phyloP scores from a whole-genome alignment of 306 rosid genomes.

The Dalbergia cultrata region DNA sequence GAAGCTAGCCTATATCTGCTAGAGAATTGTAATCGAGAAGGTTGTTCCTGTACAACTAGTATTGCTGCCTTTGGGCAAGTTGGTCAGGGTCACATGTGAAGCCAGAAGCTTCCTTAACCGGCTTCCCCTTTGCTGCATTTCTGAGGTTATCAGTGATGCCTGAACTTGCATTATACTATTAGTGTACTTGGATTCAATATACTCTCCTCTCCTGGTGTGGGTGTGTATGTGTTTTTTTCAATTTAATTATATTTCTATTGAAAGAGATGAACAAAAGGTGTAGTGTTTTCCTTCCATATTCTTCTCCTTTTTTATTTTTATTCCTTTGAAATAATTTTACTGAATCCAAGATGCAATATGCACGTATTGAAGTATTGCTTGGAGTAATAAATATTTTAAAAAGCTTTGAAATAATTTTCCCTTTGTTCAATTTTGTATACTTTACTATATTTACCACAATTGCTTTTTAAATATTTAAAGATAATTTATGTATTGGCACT shows the following conservation, averaged over 20 bases:
- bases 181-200: neutral
- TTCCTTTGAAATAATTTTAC: neutral
- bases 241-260: neutral
- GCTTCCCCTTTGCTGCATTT: neutral
- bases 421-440: no score
- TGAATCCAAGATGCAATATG: neutral
- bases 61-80: no score
- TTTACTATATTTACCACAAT: no score
- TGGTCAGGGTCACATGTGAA: neutral
- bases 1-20: no score
- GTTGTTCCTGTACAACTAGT: no score
- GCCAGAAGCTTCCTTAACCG: no score
- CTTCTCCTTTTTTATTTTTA: neutral
- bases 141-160: neutral
- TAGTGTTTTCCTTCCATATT: neutral
- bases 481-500: no score
- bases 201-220: neutral
- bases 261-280: neutral
- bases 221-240: neutral
- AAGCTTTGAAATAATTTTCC: no score
- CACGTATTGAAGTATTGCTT: neutral
- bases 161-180: neutral
- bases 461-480: no score
- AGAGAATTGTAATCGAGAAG: no score
- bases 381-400: no score